A percentile compares a stretch with the other conserved stretches of the same genome.
phyloP scores from a whole-genome alignment of 2,329 filamentous ascomycete species.

The Aspergillus sp. region DNA sequence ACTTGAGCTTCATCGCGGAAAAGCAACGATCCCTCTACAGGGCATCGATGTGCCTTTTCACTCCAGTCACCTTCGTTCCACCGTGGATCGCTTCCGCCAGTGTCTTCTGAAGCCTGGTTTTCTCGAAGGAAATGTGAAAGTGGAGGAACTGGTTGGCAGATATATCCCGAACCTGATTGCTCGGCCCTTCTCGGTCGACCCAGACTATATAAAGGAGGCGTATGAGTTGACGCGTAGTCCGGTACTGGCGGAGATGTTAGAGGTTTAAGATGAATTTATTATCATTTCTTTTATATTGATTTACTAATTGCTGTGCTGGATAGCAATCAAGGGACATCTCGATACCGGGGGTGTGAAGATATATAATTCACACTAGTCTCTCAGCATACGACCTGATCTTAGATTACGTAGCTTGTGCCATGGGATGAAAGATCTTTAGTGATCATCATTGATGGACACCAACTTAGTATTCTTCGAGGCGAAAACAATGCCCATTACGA shows the following conservation, averaged over 20 bases:
- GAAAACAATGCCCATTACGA: no score
- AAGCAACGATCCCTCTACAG: slow-evolving; percentile 89
- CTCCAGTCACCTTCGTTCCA: slow-evolving; percentile 90
- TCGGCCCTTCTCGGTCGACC: slow-evolving; percentile 85
- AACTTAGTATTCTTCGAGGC: no score
- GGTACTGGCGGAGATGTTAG: slow-evolving; percentile 14
- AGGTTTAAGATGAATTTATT: not conserved
- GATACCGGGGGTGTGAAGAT: no score
- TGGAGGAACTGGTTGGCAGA: slow-evolving; percentile 88
- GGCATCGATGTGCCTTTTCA: slow-evolving; percentile 93
- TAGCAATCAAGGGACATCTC: no score
- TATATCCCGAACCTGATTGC: slow-evolving; percentile 98
- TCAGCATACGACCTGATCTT: no score
- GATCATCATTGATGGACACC: no score
- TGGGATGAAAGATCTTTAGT: no score
- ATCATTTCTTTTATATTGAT: not conserved
- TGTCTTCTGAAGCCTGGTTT: slow-evolving; percentile 58
- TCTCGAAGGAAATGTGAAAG: slow-evolving; percentile 68
- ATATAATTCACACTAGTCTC: no score
- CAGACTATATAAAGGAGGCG: slow-evolving; percentile 97
- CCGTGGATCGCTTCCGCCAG: slow-evolving; percentile 94
- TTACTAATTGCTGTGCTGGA: not conserved
- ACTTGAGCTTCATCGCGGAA: slow-evolving; percentile 85
- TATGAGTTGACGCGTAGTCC: slow-evolving; percentile 72
- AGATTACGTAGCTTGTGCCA: no score